A percentile compares a stretch with the other conserved stretches of the same genome.
Evolutionary conservation across 345 rosid genomes (phyloP).

Genomic region (Cardamine occulta): DNA sequence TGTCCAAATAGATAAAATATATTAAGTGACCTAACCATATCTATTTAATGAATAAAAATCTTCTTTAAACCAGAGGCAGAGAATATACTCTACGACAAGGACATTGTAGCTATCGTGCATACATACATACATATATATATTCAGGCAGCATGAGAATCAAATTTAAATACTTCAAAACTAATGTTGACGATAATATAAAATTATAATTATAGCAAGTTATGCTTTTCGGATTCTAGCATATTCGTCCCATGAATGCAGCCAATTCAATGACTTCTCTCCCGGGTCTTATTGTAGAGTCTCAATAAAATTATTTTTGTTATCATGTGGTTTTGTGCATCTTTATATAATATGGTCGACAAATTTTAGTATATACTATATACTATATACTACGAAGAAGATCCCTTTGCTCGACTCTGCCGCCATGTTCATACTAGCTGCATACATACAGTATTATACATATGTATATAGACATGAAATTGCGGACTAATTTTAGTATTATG

Average conservation of each 20-base stretch:
- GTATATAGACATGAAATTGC: neutral
- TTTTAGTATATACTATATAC: conserved; percentile 32
- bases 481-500: conserved; percentile 13
- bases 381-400: conserved; percentile 30
- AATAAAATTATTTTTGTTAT: conserved; percentile 15
- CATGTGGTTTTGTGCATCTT: conserved; percentile 35
- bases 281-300: conserved; percentile 29
- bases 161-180: neutral
- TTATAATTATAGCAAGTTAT: conserved; percentile 26
- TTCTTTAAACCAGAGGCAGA: conserved; percentile 26
- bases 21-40: conserved; percentile 38
- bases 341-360: conserved; percentile 26
- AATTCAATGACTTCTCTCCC: conserved; percentile 35
- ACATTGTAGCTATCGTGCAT: conserved; percentile 39
- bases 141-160: conserved; percentile 34
- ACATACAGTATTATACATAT: conserved; percentile 13
- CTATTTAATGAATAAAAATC: conserved; percentile 22
- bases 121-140: conserved; percentile 16
- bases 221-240: conserved; percentile 36
- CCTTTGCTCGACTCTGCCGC: conserved; percentile 38
- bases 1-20: conserved; percentile 26
- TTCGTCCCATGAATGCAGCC: conserved; percentile 43
- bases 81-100: conserved; percentile 45
- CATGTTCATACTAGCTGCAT: conserved; percentile 42
- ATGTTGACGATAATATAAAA: conserved; percentile 7